Evolutionary conservation across 2,329 filamentous ascomycete genomes (phyloP).

Genomic region (Plenodomus lindquistii): DNA sequence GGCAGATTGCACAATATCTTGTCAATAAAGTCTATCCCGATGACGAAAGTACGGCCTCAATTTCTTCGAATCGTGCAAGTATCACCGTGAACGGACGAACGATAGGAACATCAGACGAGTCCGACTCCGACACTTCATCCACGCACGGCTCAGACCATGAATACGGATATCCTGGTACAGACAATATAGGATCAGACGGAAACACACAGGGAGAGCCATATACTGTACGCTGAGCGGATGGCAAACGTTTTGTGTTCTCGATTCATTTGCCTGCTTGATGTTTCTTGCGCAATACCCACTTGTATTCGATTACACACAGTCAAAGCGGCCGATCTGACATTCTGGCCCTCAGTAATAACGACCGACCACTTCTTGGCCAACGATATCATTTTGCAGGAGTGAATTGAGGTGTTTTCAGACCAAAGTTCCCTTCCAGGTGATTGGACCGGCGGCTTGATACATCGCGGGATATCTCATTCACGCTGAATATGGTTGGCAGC

Average conservation of each 20-base stretch:
- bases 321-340: neutral
- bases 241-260: neutral
- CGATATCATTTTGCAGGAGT: neutral
- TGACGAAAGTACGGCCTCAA: constrained; percentile 3
- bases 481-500: too few relatives aligned
- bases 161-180: neutral
- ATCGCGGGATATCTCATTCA: neutral
- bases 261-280: neutral
- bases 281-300: constrained; percentile 3
- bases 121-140: constrained; percentile 5
- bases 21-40: constrained; percentile 16
- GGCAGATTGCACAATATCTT: constrained; percentile 17
- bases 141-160: constrained; percentile 2
- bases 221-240: neutral
- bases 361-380: neutral
- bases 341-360: neutral
- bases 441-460: neutral
- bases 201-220: neutral
- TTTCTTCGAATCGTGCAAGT: constrained; percentile 4
- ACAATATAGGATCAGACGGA: neutral
- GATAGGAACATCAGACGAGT: neutral
- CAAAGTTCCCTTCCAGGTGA: neutral
- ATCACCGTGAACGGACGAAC: constrained; percentile 3
- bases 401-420: neutral
- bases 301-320: neutral